Evolutionary conservation across 495 filamentous ascomycete species (phyloP), one percentile per base, ranked within the genome.

Genomic region (Pseudomonodictys pantanalensis): DNA sequence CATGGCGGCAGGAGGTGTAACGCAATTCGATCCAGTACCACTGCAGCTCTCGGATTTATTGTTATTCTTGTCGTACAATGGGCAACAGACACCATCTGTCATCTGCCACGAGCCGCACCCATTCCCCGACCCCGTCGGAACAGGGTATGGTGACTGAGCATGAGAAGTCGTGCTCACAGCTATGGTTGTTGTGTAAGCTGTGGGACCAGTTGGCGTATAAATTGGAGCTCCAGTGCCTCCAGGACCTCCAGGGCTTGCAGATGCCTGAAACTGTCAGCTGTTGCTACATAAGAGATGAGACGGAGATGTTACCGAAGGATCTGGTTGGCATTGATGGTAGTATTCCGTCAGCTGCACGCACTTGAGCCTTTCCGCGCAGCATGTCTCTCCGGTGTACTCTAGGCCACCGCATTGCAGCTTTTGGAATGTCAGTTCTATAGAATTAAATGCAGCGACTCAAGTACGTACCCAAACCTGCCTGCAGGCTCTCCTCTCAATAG

Each of bases 11-110:
- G 44, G 44, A 15, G 44, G 44, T 7, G 44, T 48, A 3, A 48
- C 22, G 44, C 44, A 48, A 9, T 48, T 35, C 15, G 32, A 17
- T 22, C 44, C 44, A 9, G 11, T 25, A 8, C 44, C 22, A n/a
- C 44, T 25, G 26, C 44, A 48, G 23, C 44, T 48, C 22, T 48
- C 44, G 44, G 44, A 48, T 26, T 24, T 17, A 26, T 48, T 48
- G 44, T 48, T 24, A 24, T 26, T 48, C 24, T 48, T 48, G 44
- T 26, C 24, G 44, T 48, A 48, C 7, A 24, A 26, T 23, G 44
- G 44, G 44, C 44, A 48, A 23, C 44, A 48, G 3, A 48, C 44
- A n/a, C 44, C 44, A 23, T 48, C 44, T 15, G 44, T 48, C 44
- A 48, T 23, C 22, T 48, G 44, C 44, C 44, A 48, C 24, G 44